These are phyloP conservation scores for Arabidopsis suecica DNA, from an alignment of 345 rosid genomes.

Conservation along the genomic window DNA sequence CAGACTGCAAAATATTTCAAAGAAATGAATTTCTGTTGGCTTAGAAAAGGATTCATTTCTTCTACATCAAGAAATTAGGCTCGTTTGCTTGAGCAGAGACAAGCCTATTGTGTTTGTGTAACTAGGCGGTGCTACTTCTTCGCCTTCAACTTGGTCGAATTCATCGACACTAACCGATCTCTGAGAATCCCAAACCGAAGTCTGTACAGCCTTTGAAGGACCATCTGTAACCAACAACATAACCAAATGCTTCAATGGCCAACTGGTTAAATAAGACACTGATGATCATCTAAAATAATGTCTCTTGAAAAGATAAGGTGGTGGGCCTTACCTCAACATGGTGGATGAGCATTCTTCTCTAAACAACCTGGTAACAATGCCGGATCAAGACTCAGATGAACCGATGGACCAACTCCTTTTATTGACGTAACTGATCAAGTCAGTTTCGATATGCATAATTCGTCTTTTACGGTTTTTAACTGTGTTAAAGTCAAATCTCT, in stretches of 20 bases:
- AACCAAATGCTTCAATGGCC: slow-evolving; percentile 67
- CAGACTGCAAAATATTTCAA: slow-evolving; percentile 1
- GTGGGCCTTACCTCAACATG: no score
- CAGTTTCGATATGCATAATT: no score
- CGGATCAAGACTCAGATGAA: neutral
- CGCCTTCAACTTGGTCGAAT: slow-evolving; percentile 49
- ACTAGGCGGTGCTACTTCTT: slow-evolving; percentile 56
- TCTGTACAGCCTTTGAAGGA: slow-evolving; percentile 73
- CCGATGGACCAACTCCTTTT: no score
- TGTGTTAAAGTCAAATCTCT: no score
- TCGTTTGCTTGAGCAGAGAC: neutral
- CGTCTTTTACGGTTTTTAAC: no score
- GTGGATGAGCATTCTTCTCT: neutral
- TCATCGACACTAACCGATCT: slow-evolving; percentile 56
- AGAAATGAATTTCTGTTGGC: neutral
- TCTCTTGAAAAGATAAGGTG: neutral
- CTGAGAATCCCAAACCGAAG: slow-evolving; percentile 65
- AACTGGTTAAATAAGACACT: slow-evolving; percentile 44
- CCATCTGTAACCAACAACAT: slow-evolving; percentile 47
- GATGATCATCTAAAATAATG: slow-evolving; percentile 44
- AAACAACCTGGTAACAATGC: neutral
- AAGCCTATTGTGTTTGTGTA: neutral
- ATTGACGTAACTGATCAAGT: no score
- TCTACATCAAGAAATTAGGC: slow-evolving; percentile 3
- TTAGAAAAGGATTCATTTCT: neutral